Base-by-base conservation (phyloP, 2,329 filamentous ascomycete genomes). In the Colletotrichum musae region DNA sequence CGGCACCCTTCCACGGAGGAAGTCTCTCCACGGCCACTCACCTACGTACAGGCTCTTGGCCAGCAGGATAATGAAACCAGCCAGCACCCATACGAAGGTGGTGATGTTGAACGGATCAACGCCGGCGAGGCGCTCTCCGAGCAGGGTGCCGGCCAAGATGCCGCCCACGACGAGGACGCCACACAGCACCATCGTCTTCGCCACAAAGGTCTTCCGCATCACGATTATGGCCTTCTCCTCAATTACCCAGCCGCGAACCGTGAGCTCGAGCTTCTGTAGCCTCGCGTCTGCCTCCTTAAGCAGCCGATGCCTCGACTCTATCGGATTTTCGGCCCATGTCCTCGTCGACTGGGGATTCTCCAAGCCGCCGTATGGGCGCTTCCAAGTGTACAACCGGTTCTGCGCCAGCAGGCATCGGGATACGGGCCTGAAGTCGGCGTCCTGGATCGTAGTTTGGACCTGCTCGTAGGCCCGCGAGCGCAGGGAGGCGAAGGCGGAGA, bases 101-200 rank as follows among this genome's bases (percentile, higher is more conserved):
- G 76, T 71, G 39, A 79, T 72, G 53, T 77, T 74, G 72, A 77
- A 78, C 3, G 77, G 77, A 56, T 79, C 77, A 2, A 79, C 77
- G 12, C 74, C 76, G 0, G n/a, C 1, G 1, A 60, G 18, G 1
- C 58, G 43, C 16, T 60, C 58, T 4, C 58, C 58, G 1, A 48
- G 9, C 0, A 60, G 32, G 0, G 13, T 15, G 0, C 26, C 58
- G 5, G 47, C 26, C 12, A 51, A 1, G 0, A 60, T 51, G 0
- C 58, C 58, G 0, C 58, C 58, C 0, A 60, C 12, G 1, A 60
- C 47, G 0, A 60, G 58, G 0, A 13, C 9, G 4, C 43, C 45
- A 12, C 58, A 60, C 1, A 24, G 0, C 0, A 16, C 2, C 26
- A 60, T 24, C 0, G 32, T 41, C 5, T 4, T 50, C 0, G 1